phyloP scores from a whole-genome alignment of 805 yeast species.

The Cyberlindnera sargentensis region DNA sequence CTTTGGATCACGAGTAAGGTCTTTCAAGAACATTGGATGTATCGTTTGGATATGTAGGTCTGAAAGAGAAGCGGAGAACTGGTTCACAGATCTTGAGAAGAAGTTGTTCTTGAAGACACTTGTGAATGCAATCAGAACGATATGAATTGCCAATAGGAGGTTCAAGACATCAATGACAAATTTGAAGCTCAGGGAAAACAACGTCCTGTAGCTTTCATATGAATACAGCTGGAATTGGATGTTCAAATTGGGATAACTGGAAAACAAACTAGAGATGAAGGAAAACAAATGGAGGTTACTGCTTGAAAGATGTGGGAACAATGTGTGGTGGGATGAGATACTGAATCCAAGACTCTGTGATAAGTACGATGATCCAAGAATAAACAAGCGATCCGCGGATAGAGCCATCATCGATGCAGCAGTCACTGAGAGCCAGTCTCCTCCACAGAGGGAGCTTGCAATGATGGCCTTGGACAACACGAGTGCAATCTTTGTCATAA shows the following conservation, averaged over 20 bases:
- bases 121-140: constrained; percentile 19
- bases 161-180: constrained; percentile 11
- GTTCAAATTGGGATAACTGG: constrained; percentile 1
- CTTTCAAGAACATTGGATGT: constrained; percentile 3
- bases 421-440: constrained; percentile 9
- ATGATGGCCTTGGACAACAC: constrained; percentile 20
- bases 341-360: constrained; percentile 4
- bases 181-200: constrained; percentile 1
- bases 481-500: constrained; percentile 15
- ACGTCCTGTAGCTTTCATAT: not conserved
- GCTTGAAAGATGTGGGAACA: constrained; percentile 19
- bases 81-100: constrained; percentile 20
- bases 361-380: constrained; percentile 5
- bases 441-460: constrained; percentile 17
- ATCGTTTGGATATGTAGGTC: not conserved
- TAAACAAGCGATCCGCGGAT: not conserved
- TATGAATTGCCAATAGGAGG: constrained; percentile 18
- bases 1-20: constrained; percentile 7
- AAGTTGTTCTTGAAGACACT: constrained; percentile 19
- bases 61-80: constrained; percentile 7
- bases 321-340: constrained; percentile 6
- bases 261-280: not conserved
- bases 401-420: not conserved
- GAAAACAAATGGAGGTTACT: constrained; percentile 1
- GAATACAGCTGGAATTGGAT: not conserved